Conservation (phyloP, 2,329 filamentous ascomycete species). For the Ophiostoma sp. region DNA sequence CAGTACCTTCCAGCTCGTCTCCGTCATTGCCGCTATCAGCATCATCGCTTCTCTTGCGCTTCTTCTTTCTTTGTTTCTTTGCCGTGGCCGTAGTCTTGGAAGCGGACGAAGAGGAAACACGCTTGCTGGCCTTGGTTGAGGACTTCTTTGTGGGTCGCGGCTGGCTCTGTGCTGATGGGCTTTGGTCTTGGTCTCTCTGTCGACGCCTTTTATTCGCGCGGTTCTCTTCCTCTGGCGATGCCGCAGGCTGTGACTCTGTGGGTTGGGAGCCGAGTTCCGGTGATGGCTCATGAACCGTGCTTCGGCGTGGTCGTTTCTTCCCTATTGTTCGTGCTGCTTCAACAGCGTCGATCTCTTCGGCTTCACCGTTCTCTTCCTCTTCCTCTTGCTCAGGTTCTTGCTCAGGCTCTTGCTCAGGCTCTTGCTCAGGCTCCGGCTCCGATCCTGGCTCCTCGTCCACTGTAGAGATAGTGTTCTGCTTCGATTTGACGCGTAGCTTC, state of each 20-base stretch:
- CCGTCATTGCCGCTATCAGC: conserved; percentile 22
- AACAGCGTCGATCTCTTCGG: conserved; percentile 40
- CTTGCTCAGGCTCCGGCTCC: conserved; percentile 16
- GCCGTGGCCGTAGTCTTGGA: background rate
- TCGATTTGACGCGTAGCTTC: background rate
- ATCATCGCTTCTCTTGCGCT: conserved; percentile 24
- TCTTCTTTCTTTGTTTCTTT: conserved; percentile 27
- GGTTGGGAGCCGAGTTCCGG: conserved; percentile 39
- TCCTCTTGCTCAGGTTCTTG: conserved; percentile 27
- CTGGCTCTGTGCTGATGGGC: conserved; percentile 42
- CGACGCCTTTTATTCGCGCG: conserved; percentile 37
- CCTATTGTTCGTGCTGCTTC: conserved; percentile 42
- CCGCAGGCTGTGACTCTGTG: conserved; percentile 30
- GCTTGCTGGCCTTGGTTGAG: conserved; percentile 21
- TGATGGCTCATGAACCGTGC: conserved; percentile 34
- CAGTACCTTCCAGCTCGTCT: conserved; percentile 27
- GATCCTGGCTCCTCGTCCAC: conserved; percentile 13
- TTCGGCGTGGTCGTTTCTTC: conserved; percentile 41
- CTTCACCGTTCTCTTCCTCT: conserved; percentile 32
- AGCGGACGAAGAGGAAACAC: conserved; percentile 24
- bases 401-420: conserved; percentile 27
- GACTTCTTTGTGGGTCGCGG: conserved; percentile 28
- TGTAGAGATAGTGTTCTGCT: background rate
- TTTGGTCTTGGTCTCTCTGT: conserved; percentile 34
- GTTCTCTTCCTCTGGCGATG: conserved; percentile 31